phyloP scores from a whole-genome alignment of 1,284 basidiomycete genomes.

The Ceratobasidium sp. region DNA sequence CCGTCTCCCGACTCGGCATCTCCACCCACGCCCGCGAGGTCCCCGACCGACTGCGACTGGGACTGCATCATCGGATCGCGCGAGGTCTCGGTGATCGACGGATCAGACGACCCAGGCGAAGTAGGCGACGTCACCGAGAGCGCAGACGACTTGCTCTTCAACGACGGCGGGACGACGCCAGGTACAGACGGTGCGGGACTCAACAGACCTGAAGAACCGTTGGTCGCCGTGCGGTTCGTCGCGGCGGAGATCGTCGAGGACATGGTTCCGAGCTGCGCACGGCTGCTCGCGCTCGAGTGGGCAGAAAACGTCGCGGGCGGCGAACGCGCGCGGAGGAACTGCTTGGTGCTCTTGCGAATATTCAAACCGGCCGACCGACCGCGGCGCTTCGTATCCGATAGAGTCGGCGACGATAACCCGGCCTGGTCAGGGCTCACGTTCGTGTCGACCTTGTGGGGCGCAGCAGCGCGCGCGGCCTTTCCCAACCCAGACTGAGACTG shows the following conservation, averaged over 20 bases:
- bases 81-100: conserved; percentile 70
- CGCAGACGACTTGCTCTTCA: conserved; percentile 83
- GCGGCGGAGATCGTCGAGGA: conserved; percentile 54
- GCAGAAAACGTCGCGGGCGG: conserved; percentile 67
- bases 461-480: conserved; percentile 55
- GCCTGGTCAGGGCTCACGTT: conserved; percentile 23
- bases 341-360: conserved; percentile 77
- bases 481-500: conserved; percentile 67
- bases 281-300: conserved; percentile 47
- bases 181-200: conserved; percentile 45
- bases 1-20: conserved; percentile 33
- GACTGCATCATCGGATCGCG: conserved; percentile 24
- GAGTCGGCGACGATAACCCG: conserved; percentile 63
- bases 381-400: conserved; percentile 69
- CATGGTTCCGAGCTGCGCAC: conserved; percentile 63
- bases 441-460: neutral
- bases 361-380: conserved; percentile 75
- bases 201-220: conserved; percentile 35
- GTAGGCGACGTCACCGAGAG: conserved; percentile 75
- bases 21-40: conserved; percentile 33
- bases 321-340: conserved; percentile 77
- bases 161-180: conserved; percentile 68
- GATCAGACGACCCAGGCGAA: conserved; percentile 71
- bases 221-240: conserved; percentile 16
- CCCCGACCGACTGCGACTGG: conserved; percentile 46